phyloP scores from a whole-genome alignment of 2,329 filamentous ascomycete genomes.

The Colletotrichum zoysiae region DNA sequence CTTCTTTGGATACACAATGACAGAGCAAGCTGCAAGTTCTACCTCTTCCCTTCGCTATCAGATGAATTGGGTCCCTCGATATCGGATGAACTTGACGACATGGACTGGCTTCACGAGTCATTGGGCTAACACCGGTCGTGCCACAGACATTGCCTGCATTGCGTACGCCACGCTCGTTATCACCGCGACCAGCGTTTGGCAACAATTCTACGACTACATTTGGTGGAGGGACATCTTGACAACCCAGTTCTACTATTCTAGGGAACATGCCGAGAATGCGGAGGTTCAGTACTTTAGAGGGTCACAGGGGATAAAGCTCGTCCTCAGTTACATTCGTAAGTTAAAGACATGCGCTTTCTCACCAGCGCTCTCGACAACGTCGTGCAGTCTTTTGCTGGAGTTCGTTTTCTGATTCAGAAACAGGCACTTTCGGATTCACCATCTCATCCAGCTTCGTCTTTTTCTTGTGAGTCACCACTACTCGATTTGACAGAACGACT shows the following conservation, averaged over 20 bases:
- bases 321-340: slow-evolving; percentile 34
- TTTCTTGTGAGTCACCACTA: slow-evolving; percentile 23
- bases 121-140: neutral
- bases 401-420: neutral
- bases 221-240: slow-evolving; percentile 35
- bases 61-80: too few species aligned
- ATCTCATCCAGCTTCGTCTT: slow-evolving; percentile 37
- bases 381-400: neutral
- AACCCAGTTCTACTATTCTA: slow-evolving; percentile 35
- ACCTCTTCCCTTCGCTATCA: neutral
- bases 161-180: slow-evolving; percentile 31
- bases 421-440: slow-evolving; percentile 33
- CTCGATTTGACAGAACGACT: neutral
- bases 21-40: slow-evolving; percentile 35
- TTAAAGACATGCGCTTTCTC: neutral
- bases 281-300: slow-evolving; percentile 36
- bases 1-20: slow-evolving; percentile 39
- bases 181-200: slow-evolving; percentile 27
- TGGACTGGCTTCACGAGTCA: neutral
- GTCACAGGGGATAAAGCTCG: slow-evolving; percentile 33
- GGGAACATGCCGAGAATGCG: slow-evolving; percentile 29
- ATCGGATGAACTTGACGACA: neutral
- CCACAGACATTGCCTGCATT: slow-evolving; percentile 36
- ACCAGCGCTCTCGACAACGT: too few species aligned
- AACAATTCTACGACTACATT: slow-evolving; percentile 36